Conservation (phyloP, 805 yeast species). For the Saturnispora besseyi region DNA sequence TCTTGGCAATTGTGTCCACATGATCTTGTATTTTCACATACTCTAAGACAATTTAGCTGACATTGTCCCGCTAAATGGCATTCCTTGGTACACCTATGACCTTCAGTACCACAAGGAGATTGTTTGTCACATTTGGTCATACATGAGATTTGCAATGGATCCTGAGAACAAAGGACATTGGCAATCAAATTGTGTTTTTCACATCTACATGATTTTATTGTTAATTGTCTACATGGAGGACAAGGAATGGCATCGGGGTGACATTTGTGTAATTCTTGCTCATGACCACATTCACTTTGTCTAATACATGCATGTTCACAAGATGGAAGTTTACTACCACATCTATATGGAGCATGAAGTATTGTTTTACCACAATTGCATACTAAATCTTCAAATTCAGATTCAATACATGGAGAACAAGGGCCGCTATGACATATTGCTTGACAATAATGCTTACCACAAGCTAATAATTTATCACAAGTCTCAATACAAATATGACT, state of each 20-base stretch:
- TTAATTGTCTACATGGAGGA: slow-evolving; percentile 60
- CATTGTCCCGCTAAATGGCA: slow-evolving; percentile 58
- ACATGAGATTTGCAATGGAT: slow-evolving; percentile 48
- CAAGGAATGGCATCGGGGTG: slow-evolving; percentile 59
- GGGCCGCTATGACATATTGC: slow-evolving; percentile 72
- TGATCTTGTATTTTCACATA: slow-evolving; percentile 45
- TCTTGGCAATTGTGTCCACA: slow-evolving; percentile 65
- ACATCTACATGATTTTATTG: slow-evolving; percentile 25
- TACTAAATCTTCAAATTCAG: slow-evolving; percentile 66
- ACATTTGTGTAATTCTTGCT: slow-evolving; percentile 60
- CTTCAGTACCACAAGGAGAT: slow-evolving; percentile 34
- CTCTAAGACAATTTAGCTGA: slow-evolving; percentile 44
- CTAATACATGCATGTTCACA: slow-evolving; percentile 62
- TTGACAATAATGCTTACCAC: slow-evolving; percentile 60
- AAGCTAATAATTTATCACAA: slow-evolving; percentile 53
- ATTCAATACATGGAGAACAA: slow-evolving; percentile 73
- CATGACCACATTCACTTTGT: slow-evolving; percentile 58
- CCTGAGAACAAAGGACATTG: slow-evolving; percentile 63
- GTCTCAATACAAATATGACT: slow-evolving; percentile 61
- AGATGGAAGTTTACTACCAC: slow-evolving; percentile 61
- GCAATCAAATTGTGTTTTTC: slow-evolving; percentile 32
- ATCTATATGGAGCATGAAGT: slow-evolving; percentile 73
- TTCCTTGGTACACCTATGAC: slow-evolving; percentile 40
- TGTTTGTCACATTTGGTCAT: slow-evolving; percentile 49
- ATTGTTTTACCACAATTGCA: slow-evolving; percentile 79